A percentile compares a stretch with the other conserved stretches of the same genome.
These are phyloP conservation scores for Letharia columbiana DNA, from an alignment of 495 filamentous ascomycete species.

Conservation along the genomic window DNA sequence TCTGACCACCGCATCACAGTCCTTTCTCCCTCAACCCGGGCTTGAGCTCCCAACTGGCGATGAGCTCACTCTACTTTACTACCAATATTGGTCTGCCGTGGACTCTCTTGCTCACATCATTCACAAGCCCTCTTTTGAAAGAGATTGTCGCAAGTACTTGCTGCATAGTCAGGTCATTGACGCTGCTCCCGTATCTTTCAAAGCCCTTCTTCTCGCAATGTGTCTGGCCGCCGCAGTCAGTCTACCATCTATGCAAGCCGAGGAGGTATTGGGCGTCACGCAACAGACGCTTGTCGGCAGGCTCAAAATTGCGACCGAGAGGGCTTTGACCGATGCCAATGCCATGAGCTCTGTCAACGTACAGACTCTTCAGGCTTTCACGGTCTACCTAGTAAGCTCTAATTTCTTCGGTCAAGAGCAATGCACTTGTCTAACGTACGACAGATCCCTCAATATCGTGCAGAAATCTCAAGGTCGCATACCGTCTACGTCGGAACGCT, in stretches of 20 bases:
- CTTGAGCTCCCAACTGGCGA: neutral
- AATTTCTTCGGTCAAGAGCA: neutral
- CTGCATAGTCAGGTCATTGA: slow-evolving; percentile 28
- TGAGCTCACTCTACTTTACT: slow-evolving; percentile 17
- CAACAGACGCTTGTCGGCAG: slow-evolving; percentile 14
- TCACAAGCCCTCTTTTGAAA: slow-evolving; percentile 18
- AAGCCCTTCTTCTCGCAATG: slow-evolving; percentile 41
- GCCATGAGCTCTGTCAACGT: slow-evolving; percentile 12
- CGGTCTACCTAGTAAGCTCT: slow-evolving; percentile 55
- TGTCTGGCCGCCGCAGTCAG: slow-evolving; percentile 45
- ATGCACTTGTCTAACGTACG: neutral
- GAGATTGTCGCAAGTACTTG: slow-evolving; percentile 5
- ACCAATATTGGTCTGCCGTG: slow-evolving; percentile 14
- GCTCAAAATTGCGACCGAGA: slow-evolving; percentile 18
- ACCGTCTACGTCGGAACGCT: slow-evolving; percentile 9
- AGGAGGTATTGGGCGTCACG: slow-evolving; percentile 1
- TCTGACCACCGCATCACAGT: neutral
- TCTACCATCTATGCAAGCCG: slow-evolving; percentile 6
- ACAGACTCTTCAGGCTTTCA: slow-evolving; percentile 21
- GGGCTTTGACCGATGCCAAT: slow-evolving; percentile 11
- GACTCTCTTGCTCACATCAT: slow-evolving; percentile 19
- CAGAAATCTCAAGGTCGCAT: slow-evolving; percentile 15
- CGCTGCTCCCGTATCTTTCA: slow-evolving; percentile 24
- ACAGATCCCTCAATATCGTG: slow-evolving; percentile 16
- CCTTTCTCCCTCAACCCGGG: neutral